Evolutionary conservation across 257 asterid species (phyloP).

Genomic region (Solanum paucissectum): DNA sequence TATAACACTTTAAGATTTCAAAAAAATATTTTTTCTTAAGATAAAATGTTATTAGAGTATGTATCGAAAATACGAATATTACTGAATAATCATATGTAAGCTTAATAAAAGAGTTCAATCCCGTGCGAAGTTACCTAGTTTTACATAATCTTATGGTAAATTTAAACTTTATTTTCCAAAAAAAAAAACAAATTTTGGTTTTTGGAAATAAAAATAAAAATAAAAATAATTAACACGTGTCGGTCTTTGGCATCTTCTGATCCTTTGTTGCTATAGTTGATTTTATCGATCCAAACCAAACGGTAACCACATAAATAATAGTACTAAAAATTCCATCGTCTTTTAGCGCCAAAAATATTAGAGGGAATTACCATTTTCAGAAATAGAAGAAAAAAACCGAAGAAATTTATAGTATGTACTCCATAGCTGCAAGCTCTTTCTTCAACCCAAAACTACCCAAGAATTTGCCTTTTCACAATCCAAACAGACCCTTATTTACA

Average conservation of each 20-base stretch:
- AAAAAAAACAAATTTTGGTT: neutral
- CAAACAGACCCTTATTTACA: conserved; percentile 2
- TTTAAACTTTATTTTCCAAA: neutral
- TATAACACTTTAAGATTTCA: too few species aligned
- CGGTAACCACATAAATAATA: conserved; percentile 9
- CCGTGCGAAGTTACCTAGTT: too few species aligned
- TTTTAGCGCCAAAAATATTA: conserved; percentile 27
- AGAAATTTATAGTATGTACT: conserved; percentile 14
- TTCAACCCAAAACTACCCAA: conserved; percentile 12
- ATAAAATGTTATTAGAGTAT: too few species aligned
- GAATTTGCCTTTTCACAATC: conserved; percentile 9
- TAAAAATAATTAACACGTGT: neutral
- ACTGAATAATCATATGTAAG: too few species aligned
- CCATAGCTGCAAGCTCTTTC: conserved; percentile 25
- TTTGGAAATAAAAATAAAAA: neutral
- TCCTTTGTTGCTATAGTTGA: neutral
- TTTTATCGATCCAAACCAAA: neutral
- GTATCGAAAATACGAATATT: too few species aligned
- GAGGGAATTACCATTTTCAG: neutral
- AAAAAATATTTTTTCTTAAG: too few species aligned
- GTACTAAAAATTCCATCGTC: neutral
- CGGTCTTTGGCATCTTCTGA: neutral
- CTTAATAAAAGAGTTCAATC: too few species aligned
- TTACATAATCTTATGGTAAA: neutral
- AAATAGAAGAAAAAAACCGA: neutral